Evolutionary conservation across 1,139 yeast genomes (phyloP), one percentile per base, ranked within the genome.

Genomic region (Taphrina populina): DNA sequence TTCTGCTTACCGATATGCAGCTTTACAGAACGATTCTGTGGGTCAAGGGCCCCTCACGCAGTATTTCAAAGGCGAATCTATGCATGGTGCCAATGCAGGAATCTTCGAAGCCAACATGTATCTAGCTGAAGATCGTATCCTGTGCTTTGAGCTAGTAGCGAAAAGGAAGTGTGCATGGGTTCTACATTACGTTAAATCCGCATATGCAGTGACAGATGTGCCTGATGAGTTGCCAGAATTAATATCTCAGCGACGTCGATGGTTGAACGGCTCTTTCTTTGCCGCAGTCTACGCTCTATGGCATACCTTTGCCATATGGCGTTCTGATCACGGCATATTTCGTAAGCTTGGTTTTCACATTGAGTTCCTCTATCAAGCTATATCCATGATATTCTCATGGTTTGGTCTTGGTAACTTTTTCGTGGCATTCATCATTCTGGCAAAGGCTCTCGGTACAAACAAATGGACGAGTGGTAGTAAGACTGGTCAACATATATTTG

Each of bases 201-300:
- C 94, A 17, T 78, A 78, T 61, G 95, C 94, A 0, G 87, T 82
- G 64, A 85, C 95, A 1, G 95, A 85, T 73, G 95, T 84, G 27
- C 95, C 95, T 0, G 88, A 83, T 61, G 71, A 71, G 27, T 73
- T 85, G 29, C 82, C 83, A 56, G 94, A 84, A 64, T 79, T 85
- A 61, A 82, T 85, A 6, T 73, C 84, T 59, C 94, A 85, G 69
- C 77, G 94, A 68, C 76, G 95, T 68, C 76, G 95, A 69, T 85
- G 95, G 95, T 75, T 85, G 58, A 85, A 85, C 68, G 95, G 95
- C 21, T 83, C 94, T 2, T 80, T 85, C 66, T 85, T 85, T 69
- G 94, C 95, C 0, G 90, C 90, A 2, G 75, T 84, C 45, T 85
- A 85, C 67, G 80, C 92, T 1, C 77, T 83, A 51, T 78, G 81